These are phyloP conservation scores for Acer yangbiense DNA, from an alignment of 345 rosid genomes.

Conservation along the genomic window DNA sequence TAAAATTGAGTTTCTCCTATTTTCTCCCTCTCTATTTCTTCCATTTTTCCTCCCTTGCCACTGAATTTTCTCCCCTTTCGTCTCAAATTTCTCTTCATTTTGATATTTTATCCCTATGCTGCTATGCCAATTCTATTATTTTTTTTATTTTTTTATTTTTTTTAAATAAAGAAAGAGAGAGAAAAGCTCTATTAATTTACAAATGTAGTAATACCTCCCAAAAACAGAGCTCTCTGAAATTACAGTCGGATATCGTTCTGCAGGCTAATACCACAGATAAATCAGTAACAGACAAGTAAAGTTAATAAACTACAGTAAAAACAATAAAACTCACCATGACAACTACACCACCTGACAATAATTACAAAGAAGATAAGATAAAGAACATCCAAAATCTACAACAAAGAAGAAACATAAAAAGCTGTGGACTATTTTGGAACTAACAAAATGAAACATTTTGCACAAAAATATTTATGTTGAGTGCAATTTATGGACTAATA, in stretches of 20 bases:
- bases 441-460: background rate
- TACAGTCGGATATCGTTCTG: conserved; percentile 65
- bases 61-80: background rate
- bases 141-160: no score
- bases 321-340: background rate
- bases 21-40: background rate
- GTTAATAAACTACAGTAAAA: background rate
- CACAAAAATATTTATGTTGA: background rate
- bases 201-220: conserved; percentile 46
- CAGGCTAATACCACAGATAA: conserved; percentile 52
- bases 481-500: background rate
- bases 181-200: background rate
- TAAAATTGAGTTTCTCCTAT: background rate
- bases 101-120: background rate
- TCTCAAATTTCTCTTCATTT: background rate
- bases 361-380: background rate
- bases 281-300: conserved; percentile 10
- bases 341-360: background rate
- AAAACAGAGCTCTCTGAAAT: conserved; percentile 68
- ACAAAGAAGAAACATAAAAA: background rate
- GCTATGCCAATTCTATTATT: no score
- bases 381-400: background rate
- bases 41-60: background rate
- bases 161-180: no score
- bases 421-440: conserved; percentile 1